Evolutionary conservation across 805 yeast genomes (phyloP), one percentile per base, ranked within the genome.

Genomic region (Barnettozyma siamensis): DNA sequence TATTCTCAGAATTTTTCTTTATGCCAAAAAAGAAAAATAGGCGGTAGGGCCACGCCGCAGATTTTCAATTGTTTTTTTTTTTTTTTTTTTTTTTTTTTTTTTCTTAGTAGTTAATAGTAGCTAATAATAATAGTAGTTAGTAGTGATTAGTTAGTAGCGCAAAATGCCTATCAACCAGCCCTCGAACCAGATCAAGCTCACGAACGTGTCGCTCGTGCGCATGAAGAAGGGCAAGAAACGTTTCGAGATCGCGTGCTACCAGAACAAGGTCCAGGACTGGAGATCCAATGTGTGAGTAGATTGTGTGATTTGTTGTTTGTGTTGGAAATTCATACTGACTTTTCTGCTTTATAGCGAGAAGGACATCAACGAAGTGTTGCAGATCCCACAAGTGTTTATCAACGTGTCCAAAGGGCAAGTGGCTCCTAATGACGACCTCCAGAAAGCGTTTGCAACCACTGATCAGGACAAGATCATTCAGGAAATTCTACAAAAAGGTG

Each of bases 221-320:
- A 79, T 93, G 78, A 85, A 83, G 54, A 88, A 87, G 60, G 96
- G 89, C 32, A 88, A 87, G 59, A 86, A 87, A 62, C 70, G 96
- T 49, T 93, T 88, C 54, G 99, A 93, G 63, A 75, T 93, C 34
- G 98, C 98, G 0, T 93, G 99, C 58, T 93, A 93, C 61, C 96
- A 87, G 57, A 93, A 93, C 56, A 93, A 93, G 58, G 96, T 93
- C 5, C 98, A 91, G 60, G 99, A 93, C 61, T 93, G 88, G 78
- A 72, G 97, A 52, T 74, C 76, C 46, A 85, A 83, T 44, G 79
- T 86, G 59, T 65, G 52, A 42, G 68, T 54, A 7, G 10, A 10
- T 6, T n/a, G 10, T 7, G 7, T 23, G 26, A 23, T 7, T 23
- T 7, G n/a, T 21, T 23, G 17, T 4, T 7, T 13, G 7, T 23